Base-by-base conservation (phyloP, 2,329 filamentous ascomycete species). In the Fusarium sp. region DNA sequence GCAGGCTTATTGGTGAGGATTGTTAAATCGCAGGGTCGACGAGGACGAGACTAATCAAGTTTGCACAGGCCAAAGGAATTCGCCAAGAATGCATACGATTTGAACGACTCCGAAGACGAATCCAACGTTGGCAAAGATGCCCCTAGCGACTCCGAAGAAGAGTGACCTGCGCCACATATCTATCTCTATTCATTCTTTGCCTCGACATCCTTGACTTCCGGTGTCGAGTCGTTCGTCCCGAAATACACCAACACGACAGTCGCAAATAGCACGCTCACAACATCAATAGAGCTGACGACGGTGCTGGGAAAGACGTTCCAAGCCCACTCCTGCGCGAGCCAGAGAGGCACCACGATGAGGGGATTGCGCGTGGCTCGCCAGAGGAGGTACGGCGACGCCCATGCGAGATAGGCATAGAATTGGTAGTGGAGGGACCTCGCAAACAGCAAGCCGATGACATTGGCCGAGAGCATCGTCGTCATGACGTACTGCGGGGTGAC, bases 261-360 rank as follows among this genome's bases (percentile, higher is more conserved):
- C 14, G 89, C 80, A 20, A 90, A 90, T 77, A 98, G 85, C 43
- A 91, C 90, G 27, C 87, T 87, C 16, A 99, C 93, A 10, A 95
- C 95, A 18, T 87, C 84, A 16, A 80, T 81, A 6, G 89, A 91
- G 80, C 89, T 91, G 57, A 80, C 68, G 34, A 84, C 79, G 6
- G 89, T 91, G 81, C 95, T 97, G n/a, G 95, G 95, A 81, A 93
- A 98, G 11, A 95, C 91, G 77, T 98, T 97, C 95, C 95, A 98
- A 14, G 94, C 94, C 92, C 93, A 95, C 82, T 98, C 95, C 83
- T 98, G 95, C 68, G 90, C 87, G 4, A 87, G 88, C 93, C 94
- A 98, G 11, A 95, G 83, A 5, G 84, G 84, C 78, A 92, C 92
- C 76, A 95, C 89, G 35, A 93, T 78, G 13, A 92, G 80, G 0